Evolutionary conservation across 192 early-diverging fungal genomes (phyloP), one percentile per base, ranked within the genome.

Genomic region (Phycomyces blakesleeanus): DNA sequence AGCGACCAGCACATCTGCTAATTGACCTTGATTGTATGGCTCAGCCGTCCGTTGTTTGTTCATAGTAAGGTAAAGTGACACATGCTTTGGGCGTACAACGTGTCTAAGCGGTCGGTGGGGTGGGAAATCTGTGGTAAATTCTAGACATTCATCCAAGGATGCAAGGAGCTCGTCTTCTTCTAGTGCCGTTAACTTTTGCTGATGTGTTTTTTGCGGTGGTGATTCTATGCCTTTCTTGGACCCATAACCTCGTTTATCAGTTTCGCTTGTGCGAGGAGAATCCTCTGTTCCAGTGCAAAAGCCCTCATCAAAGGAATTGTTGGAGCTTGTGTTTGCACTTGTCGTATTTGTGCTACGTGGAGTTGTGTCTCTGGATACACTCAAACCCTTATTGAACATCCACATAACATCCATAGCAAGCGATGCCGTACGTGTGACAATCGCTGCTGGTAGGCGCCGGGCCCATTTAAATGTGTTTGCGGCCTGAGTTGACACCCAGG

Each of bases 381-480:
- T 61, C 12, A 52, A 26, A 1, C 42, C 53, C 51, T 71, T 70
- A 44, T 55, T 70, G 24, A 70, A 67, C 26, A 60, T 21, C 61
- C 69, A 70, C 68, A 76, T 76, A 0, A 71, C 65, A 60, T 76
- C 74, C 51, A 76, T 62, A 20, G 68, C 74, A 6, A 76, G 40
- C 12, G 68, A 67, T 29, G 71, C 37, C 0, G 68, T 70, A 1
- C 61, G 51, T 5, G 69, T 58, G 1, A 76, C 61, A 1, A 76
- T 18, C 8, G 50, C 53, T 11, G 68, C 74, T 12, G 74, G 74
- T 16, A 76, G 39, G 10, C 64, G 64, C 3, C 69, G 59, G 14
- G 74, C 63, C 74, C 74, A 76, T 51, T 66, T 66, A 26, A 76
- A 76, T 20, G 74, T 71, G 18, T 76, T 76, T 12, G 74, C 65